Conservation (phyloP, 2,329 filamentous ascomycete species). For the Teratosphaeria destructans region DNA sequence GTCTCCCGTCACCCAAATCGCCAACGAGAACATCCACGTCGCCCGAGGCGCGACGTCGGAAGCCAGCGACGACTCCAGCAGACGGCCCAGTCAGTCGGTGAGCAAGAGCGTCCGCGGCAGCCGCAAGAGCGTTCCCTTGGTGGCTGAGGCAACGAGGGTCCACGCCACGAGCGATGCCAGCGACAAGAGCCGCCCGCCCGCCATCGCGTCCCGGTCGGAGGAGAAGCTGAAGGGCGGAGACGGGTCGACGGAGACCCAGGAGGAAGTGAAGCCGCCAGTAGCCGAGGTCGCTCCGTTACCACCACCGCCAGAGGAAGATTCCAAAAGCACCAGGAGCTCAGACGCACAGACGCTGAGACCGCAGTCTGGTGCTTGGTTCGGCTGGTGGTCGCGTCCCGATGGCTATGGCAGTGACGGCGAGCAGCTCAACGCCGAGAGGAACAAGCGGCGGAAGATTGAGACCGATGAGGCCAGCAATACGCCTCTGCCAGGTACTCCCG, state of each 20-base stretch:
- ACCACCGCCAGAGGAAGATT: constrained; percentile 27
- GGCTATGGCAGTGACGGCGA: constrained; percentile 30
- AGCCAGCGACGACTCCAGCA: constrained; percentile 13
- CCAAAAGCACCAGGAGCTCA: constrained; percentile 8
- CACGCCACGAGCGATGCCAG: constrained; percentile 30
- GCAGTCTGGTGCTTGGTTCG: constrained; percentile 30
- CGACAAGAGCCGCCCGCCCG: constrained; percentile 13
- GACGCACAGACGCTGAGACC: constrained; percentile 13
- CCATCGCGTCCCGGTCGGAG: constrained; percentile 9
- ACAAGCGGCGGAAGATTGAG: constrained; percentile 16
- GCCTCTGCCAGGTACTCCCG: constrained; percentile 29
- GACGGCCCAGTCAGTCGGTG: constrained; percentile 25
- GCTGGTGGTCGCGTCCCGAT: constrained; percentile 43
- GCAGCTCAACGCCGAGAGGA: constrained; percentile 20
- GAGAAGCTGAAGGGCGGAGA: constrained; percentile 15
- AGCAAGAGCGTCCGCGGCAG: constrained; percentile 33
- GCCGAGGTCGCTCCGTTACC: constrained; percentile 33
- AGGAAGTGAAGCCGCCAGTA: constrained; percentile 6
- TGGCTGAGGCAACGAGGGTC: constrained; percentile 36
- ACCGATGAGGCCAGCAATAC: constrained; percentile 31
- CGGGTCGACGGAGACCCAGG: constrained; percentile 13
- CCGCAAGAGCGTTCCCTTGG: constrained; percentile 35
- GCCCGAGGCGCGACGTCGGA: constrained; percentile 34
- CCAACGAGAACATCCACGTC: constrained; percentile 36
- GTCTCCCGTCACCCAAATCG: constrained; percentile 36